Base-by-base conservation (phyloP, 2,329 filamentous ascomycete genomes). In the Alternaria metachromatica region DNA sequence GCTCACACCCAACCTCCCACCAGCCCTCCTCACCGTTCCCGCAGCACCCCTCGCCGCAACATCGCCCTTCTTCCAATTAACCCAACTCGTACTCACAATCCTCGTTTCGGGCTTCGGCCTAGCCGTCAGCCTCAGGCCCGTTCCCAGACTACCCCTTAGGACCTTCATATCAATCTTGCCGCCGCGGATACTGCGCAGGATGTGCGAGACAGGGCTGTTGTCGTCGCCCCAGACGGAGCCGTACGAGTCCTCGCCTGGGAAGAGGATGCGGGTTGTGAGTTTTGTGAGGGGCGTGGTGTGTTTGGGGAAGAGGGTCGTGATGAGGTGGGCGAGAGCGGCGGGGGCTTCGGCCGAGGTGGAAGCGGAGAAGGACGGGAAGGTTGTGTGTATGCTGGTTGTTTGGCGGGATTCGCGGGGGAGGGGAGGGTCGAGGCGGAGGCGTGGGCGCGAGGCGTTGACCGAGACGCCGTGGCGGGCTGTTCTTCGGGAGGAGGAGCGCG, bases 231-330 rank as follows among this genome's bases (percentile, higher is more conserved):
- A 83, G 8, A 82, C 76, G 9, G 66, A 72, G 46, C 68, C 72
- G 66, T 82, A 82, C 11, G 75, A 72, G 44, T 78, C 73, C 4
- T 73, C 71, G 9, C 80, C 81, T 0, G 81, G 78, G 49, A 80
- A 83, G 60, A 80, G 79, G 49, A 83, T 75, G 9, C 80, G 77
- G 23, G 81, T 64, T 58, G 82, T 77, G 23, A 83, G 68, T 15
- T 76, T 70, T 60, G 79, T 55, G 12, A 57, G 62, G 10, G 54
- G 76, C 6, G 21, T 60, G n/a, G 51, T 72, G 18, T 9, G 55
- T 10, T 60, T 72, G 28, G 62, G 74, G 21, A 82, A 74, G 23
- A 78, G 67, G 4, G 75, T 72, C 30, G 70, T 74, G 13, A 82
- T 69, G 21, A 82, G 71, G 11, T 68, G 62, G 20, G 65, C 67